A percentile compares a stretch with the other conserved stretches of the same genome.
These are phyloP conservation scores for Pulveroboletus sp. DNA, from an alignment of 768 basidiomycete species.

Conservation along the genomic window DNA sequence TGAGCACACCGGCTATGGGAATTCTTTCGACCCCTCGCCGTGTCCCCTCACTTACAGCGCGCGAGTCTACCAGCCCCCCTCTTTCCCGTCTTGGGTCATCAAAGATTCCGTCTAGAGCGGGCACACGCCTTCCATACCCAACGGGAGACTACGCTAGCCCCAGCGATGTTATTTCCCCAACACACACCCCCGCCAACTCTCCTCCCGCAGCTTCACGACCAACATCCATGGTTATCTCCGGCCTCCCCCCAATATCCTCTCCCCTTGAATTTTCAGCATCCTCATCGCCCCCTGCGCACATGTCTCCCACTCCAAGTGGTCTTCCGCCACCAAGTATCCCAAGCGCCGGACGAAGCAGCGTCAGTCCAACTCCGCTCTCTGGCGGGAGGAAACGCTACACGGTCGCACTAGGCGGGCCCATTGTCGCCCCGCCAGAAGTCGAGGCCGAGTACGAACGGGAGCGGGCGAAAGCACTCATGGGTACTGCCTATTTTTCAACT, in stretches of 20 bases:
- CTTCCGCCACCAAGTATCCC: conserved; percentile 42
- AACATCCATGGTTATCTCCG: conserved; percentile 41
- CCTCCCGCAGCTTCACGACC: conserved; percentile 39
- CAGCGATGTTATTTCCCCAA: conserved; percentile 37
- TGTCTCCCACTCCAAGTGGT: conserved; percentile 24
- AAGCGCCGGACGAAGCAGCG: conserved; percentile 45
- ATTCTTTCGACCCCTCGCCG: conserved; percentile 28
- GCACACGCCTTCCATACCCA: conserved; percentile 68
- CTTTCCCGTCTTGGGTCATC: conserved; percentile 45
- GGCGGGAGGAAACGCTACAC: conserved; percentile 70
- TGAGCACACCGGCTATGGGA: conserved; percentile 12
- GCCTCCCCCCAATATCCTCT: conserved; percentile 34
- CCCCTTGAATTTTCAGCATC: conserved; percentile 19
- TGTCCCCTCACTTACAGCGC: conserved; percentile 39
- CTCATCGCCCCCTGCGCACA: conserved; percentile 21
- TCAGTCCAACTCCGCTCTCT: conserved; percentile 62
- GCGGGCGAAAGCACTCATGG: conserved; percentile 24
- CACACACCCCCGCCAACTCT: conserved; percentile 41
- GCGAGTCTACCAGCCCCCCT: conserved; percentile 62
- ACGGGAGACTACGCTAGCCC: conserved; percentile 79
- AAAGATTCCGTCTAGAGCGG: conserved; percentile 22
- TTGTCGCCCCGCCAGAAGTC: conserved; percentile 38
- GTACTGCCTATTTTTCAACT: conserved; percentile 41
- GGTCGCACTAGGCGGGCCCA: conserved; percentile 74
- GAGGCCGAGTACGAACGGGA: conserved; percentile 30